Percentiles rank a stretch among this genome's conserved stretches.
Evolutionary conservation across 1,284 basidiomycete species (phyloP).

Genomic region (Trametes hirsuta): DNA sequence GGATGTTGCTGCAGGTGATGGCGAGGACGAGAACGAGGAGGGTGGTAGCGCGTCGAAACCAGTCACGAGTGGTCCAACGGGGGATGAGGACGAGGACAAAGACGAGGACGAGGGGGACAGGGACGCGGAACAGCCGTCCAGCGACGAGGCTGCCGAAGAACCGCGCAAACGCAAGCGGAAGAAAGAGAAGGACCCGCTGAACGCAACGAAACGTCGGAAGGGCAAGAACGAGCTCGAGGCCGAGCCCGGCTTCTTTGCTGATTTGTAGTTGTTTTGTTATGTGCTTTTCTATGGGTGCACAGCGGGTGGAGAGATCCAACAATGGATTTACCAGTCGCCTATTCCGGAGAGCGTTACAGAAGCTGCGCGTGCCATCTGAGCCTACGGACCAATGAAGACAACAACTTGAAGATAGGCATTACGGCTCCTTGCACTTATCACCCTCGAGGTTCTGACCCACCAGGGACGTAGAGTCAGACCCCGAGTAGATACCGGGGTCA

Average conservation of each 20-base stretch:
- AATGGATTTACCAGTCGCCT: too few species aligned
- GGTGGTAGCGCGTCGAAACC: constrained; percentile 24
- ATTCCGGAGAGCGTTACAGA: too few species aligned
- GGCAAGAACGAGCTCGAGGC: constrained; percentile 57
- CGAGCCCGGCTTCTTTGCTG: constrained; percentile 72
- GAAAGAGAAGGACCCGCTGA: constrained; percentile 51
- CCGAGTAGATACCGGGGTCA: too few species aligned
- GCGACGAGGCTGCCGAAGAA: constrained; percentile 38
- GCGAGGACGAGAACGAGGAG: constrained; percentile 45
- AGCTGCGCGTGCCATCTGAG: too few species aligned
- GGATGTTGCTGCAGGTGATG: constrained; percentile 8
- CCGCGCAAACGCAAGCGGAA: constrained; percentile 62
- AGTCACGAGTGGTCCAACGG: constrained; percentile 38
- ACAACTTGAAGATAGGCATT: too few species aligned
- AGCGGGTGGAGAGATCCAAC: not conserved
- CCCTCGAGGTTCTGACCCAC: too few species aligned
- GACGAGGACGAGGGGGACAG: constrained; percentile 40
- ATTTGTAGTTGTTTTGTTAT: constrained; percentile 44
- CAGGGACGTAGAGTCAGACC: too few species aligned
- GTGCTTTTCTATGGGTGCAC: not conserved
- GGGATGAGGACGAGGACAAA: constrained; percentile 44
- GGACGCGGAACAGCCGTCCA: constrained; percentile 37
- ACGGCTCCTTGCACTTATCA: too few species aligned
- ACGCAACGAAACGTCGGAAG: constrained; percentile 53
- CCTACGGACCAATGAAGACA: too few species aligned